These are phyloP conservation scores for Gracilaria domingensis DNA, from an alignment of 23 red algal species.

Conservation along the genomic window DNA sequence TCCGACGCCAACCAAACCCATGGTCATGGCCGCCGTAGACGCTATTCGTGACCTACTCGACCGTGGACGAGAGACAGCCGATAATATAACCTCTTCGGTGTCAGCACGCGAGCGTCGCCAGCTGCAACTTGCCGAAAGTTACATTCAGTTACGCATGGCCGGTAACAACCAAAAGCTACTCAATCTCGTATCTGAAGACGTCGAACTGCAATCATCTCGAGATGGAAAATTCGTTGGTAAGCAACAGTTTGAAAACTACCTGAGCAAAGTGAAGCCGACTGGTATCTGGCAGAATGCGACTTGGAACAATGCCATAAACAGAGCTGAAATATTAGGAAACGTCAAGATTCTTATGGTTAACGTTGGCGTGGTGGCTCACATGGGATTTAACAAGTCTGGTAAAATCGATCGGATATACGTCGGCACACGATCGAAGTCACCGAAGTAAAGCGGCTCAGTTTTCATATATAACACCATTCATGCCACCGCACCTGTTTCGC, in stretches of 20 bases:
- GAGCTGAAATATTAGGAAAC: constrained; percentile 49
- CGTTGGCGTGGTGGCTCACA: constrained; percentile 60
- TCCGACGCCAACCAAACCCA: constrained; percentile 18
- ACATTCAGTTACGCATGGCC: constrained; percentile 50
- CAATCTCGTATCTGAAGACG: constrained; percentile 50
- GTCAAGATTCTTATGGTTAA: constrained; percentile 60
- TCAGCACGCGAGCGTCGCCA: constrained; percentile 15
- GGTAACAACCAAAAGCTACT: constrained; percentile 48
- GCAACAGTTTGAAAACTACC: constrained; percentile 32
- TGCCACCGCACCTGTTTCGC: background rate
- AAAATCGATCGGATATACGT: constrained; percentile 73
- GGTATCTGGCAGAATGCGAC: constrained; percentile 62
- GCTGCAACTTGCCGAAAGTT: constrained; percentile 43
- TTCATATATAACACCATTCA: no score
- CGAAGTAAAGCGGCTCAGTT: constrained; percentile 29
- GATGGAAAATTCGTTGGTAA: constrained; percentile 42
- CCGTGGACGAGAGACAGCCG: constrained; percentile 16
- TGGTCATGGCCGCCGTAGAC: constrained; percentile 25
- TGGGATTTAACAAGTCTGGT: constrained; percentile 51
- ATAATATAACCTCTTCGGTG: background rate
- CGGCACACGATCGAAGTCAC: constrained; percentile 34
- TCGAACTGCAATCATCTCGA: constrained; percentile 42
- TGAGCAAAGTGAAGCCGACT: constrained; percentile 52
- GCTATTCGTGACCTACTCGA: constrained; percentile 37
- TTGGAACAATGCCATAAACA: constrained; percentile 55